Base-by-base conservation (phyloP, 2,329 filamentous ascomycete species). In the Geosmithia putterillii region DNA sequence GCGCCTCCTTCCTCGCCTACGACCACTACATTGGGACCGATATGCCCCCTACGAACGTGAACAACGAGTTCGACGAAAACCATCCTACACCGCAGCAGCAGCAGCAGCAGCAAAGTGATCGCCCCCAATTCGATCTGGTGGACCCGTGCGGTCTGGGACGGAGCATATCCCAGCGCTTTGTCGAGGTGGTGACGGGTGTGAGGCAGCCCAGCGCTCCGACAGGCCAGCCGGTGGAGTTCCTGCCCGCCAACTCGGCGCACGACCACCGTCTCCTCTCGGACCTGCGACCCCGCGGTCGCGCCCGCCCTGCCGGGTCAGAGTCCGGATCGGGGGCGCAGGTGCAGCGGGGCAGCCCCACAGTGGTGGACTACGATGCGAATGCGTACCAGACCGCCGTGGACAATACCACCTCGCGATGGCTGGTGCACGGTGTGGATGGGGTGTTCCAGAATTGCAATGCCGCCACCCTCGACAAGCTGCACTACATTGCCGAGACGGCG, bases 1-100 rank as follows among this genome's bases (percentile, higher is more conserved):
- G 66, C 35, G 67, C 65, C 40, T 60, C 65, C 2, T 61, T 62
- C 50, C 57, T 71, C 12, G 62, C 61, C 19, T 71, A 71, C 51
- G 62, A 68, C 42, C 56, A 61, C 21, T 66, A 63, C 46, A 45
- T 65, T 7, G 50, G 53, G 12, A 60, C 59, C 23, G 60, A 62
- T 25, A 32, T 32, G 28, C 28, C n/a, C n/a, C n/a, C n/a, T n/a
- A n/a, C n/a, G n/a, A n/a, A n/a, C n/a, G n/a, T n/a, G n/a, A n/a
- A n/a, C n/a, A n/a, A n/a, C n/a, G n/a, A n/a, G n/a, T n/a, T n/a
- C n/a, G n/a, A n/a, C n/a, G n/a, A n/a, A n/a, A n/a, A n/a, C n/a
- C n/a, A n/a, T n/a, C n/a, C n/a, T n/a, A n/a, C n/a, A n/a, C n/a
- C n/a, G n/a, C n/a, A n/a, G 28, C 28, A 32, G 28, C 28, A 14